phyloP scores from a whole-genome alignment of 2,329 filamentous ascomycete genomes.

The Diaporthe sp. region DNA sequence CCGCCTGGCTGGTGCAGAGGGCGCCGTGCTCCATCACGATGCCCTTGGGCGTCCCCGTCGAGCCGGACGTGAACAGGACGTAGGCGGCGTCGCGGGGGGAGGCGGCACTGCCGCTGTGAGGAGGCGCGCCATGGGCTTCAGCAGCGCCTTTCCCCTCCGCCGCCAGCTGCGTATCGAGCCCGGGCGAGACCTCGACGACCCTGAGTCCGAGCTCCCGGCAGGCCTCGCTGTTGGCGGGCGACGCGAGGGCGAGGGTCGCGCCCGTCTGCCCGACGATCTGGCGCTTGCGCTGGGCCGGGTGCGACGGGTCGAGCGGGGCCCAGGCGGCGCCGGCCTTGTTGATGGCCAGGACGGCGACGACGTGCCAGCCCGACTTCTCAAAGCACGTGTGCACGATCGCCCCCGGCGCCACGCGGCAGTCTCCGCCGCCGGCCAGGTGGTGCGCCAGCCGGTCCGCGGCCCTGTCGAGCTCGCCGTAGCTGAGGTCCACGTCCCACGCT shows the following conservation, averaged over 20 bases:
- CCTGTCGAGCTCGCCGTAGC: slow-evolving; percentile 10
- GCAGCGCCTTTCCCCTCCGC: not conserved
- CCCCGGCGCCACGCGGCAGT: not conserved
- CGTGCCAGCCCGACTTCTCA: slow-evolving; percentile 18
- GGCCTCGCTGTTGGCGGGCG: not conserved
- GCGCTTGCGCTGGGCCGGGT: not conserved
- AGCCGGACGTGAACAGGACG: slow-evolving; percentile 45
- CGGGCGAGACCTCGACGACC: not conserved
- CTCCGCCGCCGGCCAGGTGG: not conserved
- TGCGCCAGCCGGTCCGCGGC: not conserved
- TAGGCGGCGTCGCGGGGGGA: slow-evolving; percentile 31
- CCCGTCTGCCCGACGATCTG: not conserved
- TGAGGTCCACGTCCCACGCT: not conserved
- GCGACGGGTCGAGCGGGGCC: not conserved
- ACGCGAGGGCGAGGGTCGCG: not conserved
- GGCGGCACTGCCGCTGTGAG: not conserved
- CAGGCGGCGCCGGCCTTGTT: slow-evolving; percentile 15
- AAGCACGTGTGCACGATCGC: not conserved
- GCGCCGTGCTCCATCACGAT: slow-evolving; percentile 37
- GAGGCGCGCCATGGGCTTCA: not conserved
- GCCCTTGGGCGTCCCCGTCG: slow-evolving; percentile 59
- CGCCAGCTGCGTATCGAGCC: not conserved
- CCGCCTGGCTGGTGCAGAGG: slow-evolving; percentile 43
- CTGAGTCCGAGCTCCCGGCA: not conserved
- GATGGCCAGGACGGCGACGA: slow-evolving; percentile 15